Evolutionary conservation across 129 eudicot species (phyloP).

Genomic region (Solidago caesia): DNA sequence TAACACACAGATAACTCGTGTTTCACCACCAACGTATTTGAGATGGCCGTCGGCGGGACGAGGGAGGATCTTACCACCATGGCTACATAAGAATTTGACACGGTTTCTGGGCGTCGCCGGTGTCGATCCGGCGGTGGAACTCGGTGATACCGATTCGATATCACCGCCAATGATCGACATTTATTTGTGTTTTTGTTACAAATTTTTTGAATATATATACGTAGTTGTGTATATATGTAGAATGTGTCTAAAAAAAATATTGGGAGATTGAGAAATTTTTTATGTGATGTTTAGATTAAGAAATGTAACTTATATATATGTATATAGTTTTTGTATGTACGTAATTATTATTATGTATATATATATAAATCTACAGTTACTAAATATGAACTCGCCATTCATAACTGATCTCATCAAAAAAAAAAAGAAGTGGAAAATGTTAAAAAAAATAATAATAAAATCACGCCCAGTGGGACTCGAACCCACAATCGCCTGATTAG

Average conservation of each 20-base stretch:
- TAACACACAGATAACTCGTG: slow-evolving; percentile 62
- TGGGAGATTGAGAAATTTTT: background rate
- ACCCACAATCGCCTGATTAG: slow-evolving; percentile 94
- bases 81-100: slow-evolving; percentile 71
- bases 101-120: slow-evolving; percentile 44
- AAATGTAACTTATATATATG: background rate
- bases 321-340: background rate
- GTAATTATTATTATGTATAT: background rate
- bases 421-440: background rate
- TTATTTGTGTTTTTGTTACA: background rate
- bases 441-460: background rate
- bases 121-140: slow-evolving; percentile 38
- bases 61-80: slow-evolving; percentile 80
- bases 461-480: slow-evolving; percentile 98
- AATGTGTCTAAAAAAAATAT: background rate
- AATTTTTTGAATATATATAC: no score
- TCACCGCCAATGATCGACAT: slow-evolving; percentile 19
- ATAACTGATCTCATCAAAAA: background rate
- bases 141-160: slow-evolving; percentile 24
- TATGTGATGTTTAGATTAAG: background rate
- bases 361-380: background rate
- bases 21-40: slow-evolving; percentile 87
- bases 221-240: no score
- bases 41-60: slow-evolving; percentile 70
- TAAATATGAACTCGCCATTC: slow-evolving; percentile 4